Evolutionary conservation across 371 early-diverging fungal genomes (phyloP).

Genomic region (Lichtheimia ornata): DNA sequence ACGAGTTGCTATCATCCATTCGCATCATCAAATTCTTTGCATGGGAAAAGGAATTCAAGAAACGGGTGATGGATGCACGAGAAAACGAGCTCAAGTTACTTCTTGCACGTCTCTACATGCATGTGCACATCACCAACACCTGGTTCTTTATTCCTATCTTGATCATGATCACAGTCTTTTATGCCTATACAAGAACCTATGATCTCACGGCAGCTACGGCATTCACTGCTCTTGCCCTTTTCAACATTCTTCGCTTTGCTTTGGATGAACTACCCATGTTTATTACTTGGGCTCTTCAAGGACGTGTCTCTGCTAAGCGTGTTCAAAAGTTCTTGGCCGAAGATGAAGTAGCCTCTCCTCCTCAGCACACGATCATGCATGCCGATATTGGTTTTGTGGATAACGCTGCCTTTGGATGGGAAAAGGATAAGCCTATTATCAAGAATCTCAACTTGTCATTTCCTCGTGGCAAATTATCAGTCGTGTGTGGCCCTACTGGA

Average conservation of each 20-base stretch:
- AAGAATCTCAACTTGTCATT: slow-evolving; percentile 61
- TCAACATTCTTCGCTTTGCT: slow-evolving; percentile 63
- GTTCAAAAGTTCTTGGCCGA: slow-evolving; percentile 68
- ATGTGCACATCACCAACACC: slow-evolving; percentile 43
- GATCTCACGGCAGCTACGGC: slow-evolving; percentile 61
- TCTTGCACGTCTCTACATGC: slow-evolving; percentile 38
- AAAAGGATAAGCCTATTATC: slow-evolving; percentile 49
- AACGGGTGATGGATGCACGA: slow-evolving; percentile 51
- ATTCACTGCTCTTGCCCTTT: slow-evolving; percentile 65
- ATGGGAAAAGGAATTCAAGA: slow-evolving; percentile 73
- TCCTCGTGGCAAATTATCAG: slow-evolving; percentile 67
- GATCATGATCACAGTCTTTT: slow-evolving; percentile 58
- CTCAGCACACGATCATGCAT: not conserved
- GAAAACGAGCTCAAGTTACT: slow-evolving; percentile 53
- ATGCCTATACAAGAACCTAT: slow-evolving; percentile 52
- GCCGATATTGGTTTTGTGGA: slow-evolving; percentile 46
- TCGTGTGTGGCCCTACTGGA: slow-evolving; percentile 80
- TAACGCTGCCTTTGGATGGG: slow-evolving; percentile 58
- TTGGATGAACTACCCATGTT: slow-evolving; percentile 72
- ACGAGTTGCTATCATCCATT: slow-evolving; percentile 72
- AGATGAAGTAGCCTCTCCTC: slow-evolving; percentile 57
- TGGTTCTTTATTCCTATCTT: slow-evolving; percentile 58
- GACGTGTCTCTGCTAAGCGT: slow-evolving; percentile 71
- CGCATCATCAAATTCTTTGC: slow-evolving; percentile 83
- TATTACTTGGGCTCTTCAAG: slow-evolving; percentile 64